Evolutionary conservation across 1,284 basidiomycete species (phyloP), one percentile per base, ranked within the genome.

Genomic region (Chalciporus piperatoides): DNA sequence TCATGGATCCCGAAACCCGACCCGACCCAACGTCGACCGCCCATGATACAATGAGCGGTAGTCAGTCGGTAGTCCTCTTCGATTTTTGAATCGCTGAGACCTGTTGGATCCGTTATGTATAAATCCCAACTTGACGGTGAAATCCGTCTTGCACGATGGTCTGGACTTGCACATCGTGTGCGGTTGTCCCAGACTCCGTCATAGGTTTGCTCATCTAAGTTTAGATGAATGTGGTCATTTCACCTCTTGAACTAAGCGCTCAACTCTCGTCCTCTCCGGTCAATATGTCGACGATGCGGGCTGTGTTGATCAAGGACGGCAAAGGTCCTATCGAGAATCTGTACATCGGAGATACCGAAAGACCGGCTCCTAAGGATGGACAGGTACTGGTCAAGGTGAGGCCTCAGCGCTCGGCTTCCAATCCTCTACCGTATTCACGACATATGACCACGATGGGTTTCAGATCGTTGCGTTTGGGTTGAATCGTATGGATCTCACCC

Each of bases 401-500:
- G 3, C 15, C 4, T 6, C 25, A 71, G 3, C 15, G n/a, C 4
- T 6, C 25, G n/a, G n/a, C 33, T 37, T 30, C 33, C 33, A 10
- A n/a, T 44, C 23, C 7, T 33, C 17, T 2, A 23, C 19, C 44
- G 15, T 35, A 14, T 41, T 25, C 28, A 30, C 17, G 58, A 42
- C 32, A 11, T 6, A 36, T 23, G 32, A 46, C 33, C 44, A 11
- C 17, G 1, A 33, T 25, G 30, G 46, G 35, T 25, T 48, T 41
- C 53, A 86, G 87, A 74, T 88, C 59, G 82, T 81, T 62, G 84
- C 84, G 0, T 95, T 95, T 64, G 92, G 91, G 12, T 67, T 95
- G 51, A 96, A 96, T 70, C 78, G 92, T 21, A 88, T 93, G 91
- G 93, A 96, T 65, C 77, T 93, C 41, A 54, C 68, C 35, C 93